phyloP scores from a whole-genome alignment of 495 filamentous ascomycete genomes.

The Polyplosphaeria fusca region DNA sequence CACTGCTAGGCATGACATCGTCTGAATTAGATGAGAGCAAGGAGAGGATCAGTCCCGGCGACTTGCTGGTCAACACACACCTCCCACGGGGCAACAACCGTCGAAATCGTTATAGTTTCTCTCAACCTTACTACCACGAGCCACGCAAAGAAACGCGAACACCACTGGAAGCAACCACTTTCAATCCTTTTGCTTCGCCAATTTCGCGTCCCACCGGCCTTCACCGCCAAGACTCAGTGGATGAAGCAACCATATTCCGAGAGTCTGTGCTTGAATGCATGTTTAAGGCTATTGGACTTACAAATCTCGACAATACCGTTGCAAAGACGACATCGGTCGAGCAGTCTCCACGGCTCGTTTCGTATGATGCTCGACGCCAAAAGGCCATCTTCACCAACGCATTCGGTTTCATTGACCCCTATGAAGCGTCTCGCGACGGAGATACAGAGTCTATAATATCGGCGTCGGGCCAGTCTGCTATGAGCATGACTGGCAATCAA shows the following conservation, averaged over 20 bases:
- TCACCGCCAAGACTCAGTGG: conserved; percentile 67
- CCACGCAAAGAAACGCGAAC: conserved; percentile 41
- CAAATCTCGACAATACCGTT: conserved; percentile 58
- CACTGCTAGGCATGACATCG: conserved; percentile 46
- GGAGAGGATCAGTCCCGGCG: conserved; percentile 52
- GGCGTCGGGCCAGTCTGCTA: conserved; percentile 55
- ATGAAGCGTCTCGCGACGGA: conserved; percentile 75
- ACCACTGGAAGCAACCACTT: conserved; percentile 55
- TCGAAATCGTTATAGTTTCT: conserved; percentile 40
- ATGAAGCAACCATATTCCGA: conserved; percentile 84
- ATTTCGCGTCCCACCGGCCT: conserved; percentile 50
- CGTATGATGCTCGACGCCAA: conserved; percentile 78
- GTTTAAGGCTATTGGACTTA: conserved; percentile 88
- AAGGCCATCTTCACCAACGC: conserved; percentile 86
- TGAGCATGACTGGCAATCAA: conserved; percentile 50
- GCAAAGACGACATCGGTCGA: conserved; percentile 68
- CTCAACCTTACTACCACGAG: conserved; percentile 42
- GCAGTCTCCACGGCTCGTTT: conserved; percentile 77
- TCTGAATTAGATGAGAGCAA: conserved; percentile 25
- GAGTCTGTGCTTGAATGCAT: conserved; percentile 92
- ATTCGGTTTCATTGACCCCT: conserved; percentile 91
- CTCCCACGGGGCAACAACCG: conserved; percentile 58
- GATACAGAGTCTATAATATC: conserved; percentile 85
- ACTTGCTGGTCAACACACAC: conserved; percentile 77
- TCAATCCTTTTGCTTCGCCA: conserved; percentile 47